Evolutionary conservation across 1,284 basidiomycete genomes (phyloP).

Genomic region (Malassezia obtusa): DNA sequence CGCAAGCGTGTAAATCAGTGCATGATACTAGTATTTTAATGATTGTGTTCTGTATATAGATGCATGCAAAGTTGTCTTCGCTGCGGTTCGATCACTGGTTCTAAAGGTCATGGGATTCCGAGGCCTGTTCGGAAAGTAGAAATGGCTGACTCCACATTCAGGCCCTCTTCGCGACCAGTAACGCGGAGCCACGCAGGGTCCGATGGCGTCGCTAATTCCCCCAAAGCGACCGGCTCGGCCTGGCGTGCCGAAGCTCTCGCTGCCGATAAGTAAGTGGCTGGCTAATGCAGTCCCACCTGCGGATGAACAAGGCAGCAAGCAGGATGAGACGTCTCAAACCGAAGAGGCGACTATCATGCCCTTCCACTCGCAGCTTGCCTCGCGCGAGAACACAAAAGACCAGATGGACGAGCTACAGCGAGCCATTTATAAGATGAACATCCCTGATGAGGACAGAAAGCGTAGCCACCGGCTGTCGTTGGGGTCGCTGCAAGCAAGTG

Average conservation of each 20-base stretch:
- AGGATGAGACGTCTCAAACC: neutral
- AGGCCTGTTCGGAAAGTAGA: too few relatives aligned
- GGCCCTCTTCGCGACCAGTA: neutral
- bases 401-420: constrained; percentile 12
- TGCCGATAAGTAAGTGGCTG: constrained; percentile 15
- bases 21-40: neutral
- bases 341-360: constrained; percentile 16
- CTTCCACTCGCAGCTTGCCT: neutral
- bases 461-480: neutral
- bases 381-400: neutral
- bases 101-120: too few relatives aligned
- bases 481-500: neutral
- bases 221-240: constrained; percentile 34
- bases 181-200: too few relatives aligned
- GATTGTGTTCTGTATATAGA: neutral
- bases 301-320: neutral
- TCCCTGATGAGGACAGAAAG: neutral
- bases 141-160: neutral
- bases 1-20: neutral
- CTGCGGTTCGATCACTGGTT: too few relatives aligned
- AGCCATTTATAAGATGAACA: neutral
- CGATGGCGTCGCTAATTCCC: constrained; percentile 42
- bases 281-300: neutral
- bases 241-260: constrained; percentile 42
- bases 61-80: too few relatives aligned